Base-by-base conservation (phyloP, 768 basidiomycete species). In the Naganishia friedmannii region DNA sequence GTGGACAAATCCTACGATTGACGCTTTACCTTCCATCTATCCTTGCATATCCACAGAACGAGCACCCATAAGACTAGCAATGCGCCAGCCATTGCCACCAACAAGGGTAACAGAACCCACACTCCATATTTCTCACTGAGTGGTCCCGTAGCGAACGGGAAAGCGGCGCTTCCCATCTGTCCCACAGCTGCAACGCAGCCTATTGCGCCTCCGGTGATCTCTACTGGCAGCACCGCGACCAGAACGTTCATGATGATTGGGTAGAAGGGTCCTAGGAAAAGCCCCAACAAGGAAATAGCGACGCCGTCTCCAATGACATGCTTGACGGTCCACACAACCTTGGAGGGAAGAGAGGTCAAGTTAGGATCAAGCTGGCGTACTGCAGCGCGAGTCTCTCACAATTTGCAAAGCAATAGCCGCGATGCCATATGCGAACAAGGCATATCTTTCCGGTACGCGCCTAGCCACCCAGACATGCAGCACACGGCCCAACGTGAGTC, bases 221-320 rank as follows among this genome's bases (percentile, higher is more conserved):
- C 88, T 9, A 84, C 84, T 7, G 91, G 92, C 10, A 93, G 79
- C 65, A 91, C 83, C 1, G 86, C 84, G 7, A 87, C 85, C 0
- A 88, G 82, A 53, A 89, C 86, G 76, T 89, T 90, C 86, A 92
- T 87, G 10, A 86, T 84, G 68, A 86, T 84, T 1, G 85, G 85
- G 69, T 84, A 86, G 81, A 90, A 86, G 2, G 89, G 89, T 0
- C 89, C 90, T n/a, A 91, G 82, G 28, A 90, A 79, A 10, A 90
- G 57, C 21, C 90, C 90, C 19, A 90, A 80, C 55, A 90, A 73
- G 1, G 88, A 84, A 28, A 90, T 84, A 0, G 87, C 86, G 3
- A 90, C 83, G 2, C 86, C 89, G 73, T 86, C 84, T 2, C 86
- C 88, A 10, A 89, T 82, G 19, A 90, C 82, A 6, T 86, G 83